Base-by-base conservation (phyloP, 495 filamentous ascomycete species). In the Penicillium argentinense region DNA sequence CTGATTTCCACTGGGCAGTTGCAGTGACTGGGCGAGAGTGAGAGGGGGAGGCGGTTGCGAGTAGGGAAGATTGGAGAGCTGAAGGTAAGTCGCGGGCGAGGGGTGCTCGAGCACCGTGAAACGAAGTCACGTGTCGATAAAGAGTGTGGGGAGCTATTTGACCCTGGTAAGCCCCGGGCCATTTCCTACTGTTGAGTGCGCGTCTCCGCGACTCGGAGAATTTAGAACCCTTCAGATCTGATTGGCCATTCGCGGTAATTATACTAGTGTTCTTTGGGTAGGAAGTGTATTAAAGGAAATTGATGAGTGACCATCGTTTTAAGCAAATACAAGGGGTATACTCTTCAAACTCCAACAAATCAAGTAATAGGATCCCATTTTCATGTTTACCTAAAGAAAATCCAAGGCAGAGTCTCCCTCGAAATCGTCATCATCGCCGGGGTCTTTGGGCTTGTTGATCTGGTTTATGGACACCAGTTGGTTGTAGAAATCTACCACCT, bases 401-500 rank as follows among this genome's bases (percentile, higher is more conserved):
- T 36, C 33, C 11, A 36, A 36, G 33, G 33, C 33, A 36, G 33
- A 62, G 14, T 73, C 67, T 21, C 72, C 72, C 13, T 72, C 68
- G 32, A 61, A 60, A 6, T 68, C 66, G 18, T 64, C 60, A 13
- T n/a, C 41, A 9, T 30, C 13, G 14, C 47, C 42, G 11, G 59
- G 49, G n/a, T 16, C 6, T 9, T 36, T 18, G 33, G 16, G 1
- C 17, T 71, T 65, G 14, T 70, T 51, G 39, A 72, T 53, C 19
- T 69, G 55, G 23, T 47, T 65, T 42, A 72, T 68, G 39, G 63
- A 83, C 51, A 87, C 85, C 25, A 98, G 72, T 46, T 85, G 83
- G 42, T 80, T 75, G 63, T 98, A 98, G 63, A 98, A 98, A 2
- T 72, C 76, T 13, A 85, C 75, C 9, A 98, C 93, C 52, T 79